phyloP scores from a whole-genome alignment of 1,284 basidiomycete species.

The Trichosporon sp. region DNA sequence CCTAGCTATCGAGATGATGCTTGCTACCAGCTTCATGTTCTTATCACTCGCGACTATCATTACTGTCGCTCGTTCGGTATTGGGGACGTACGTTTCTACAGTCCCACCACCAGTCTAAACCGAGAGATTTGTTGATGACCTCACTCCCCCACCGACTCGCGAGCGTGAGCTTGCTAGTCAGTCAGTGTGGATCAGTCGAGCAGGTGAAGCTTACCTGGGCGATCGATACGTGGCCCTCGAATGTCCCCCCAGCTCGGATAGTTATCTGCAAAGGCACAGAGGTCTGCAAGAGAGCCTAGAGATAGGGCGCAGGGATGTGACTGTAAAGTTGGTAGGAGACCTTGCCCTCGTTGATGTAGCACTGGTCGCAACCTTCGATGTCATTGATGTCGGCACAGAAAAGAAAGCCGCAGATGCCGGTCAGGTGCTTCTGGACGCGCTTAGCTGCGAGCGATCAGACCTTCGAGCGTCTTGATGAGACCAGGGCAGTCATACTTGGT shows the following conservation, averaged over 20 bases:
- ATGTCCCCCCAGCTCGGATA: neutral
- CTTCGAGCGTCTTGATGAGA: neutral
- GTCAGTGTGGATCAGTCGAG: neutral
- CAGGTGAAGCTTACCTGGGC: neutral
- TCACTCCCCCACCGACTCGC: neutral
- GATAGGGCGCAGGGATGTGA: neutral
- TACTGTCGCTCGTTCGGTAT: too few species aligned
- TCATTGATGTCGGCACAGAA: neutral
- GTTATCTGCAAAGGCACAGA: neutral
- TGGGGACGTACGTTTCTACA: too few species aligned
- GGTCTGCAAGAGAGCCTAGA: neutral
- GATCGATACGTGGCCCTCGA: neutral
- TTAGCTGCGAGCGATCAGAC: neutral
- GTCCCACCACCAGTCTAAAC: too few species aligned
- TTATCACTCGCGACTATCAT: too few species aligned
- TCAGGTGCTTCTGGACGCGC: neutral
- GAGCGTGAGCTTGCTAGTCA: neutral
- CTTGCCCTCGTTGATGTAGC: neutral
- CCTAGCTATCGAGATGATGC: too few species aligned
- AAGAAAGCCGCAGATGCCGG: conserved; percentile 6
- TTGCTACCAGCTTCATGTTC: too few species aligned
- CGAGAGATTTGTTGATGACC: too few species aligned
- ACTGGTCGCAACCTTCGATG: neutral
- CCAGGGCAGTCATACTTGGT: conserved; percentile 11
- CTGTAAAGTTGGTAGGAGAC: neutral